Percentiles rank a stretch among this genome's conserved stretches.
These are phyloP conservation scores for Phytomonas sp. DNA, from an alignment of 208 protist species.

Conservation along the genomic window DNA sequence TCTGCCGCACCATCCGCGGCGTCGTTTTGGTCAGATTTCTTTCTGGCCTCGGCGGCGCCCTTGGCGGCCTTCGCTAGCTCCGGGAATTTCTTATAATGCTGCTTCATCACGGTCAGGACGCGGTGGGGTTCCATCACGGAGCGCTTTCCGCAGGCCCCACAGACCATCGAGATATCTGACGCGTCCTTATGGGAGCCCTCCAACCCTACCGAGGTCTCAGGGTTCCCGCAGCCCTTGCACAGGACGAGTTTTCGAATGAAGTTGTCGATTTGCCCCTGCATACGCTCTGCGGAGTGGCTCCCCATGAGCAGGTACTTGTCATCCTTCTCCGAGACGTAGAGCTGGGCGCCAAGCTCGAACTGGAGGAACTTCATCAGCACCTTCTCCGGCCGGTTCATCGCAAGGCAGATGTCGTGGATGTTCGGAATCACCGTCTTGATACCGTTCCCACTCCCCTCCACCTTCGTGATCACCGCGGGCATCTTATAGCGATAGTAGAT, in stretches of 20 bases:
- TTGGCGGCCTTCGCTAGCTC: slow-evolving; percentile 38
- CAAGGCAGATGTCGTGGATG: slow-evolving; percentile 85
- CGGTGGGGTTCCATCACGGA: slow-evolving; percentile 28
- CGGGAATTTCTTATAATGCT: slow-evolving; percentile 72
- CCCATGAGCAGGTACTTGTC: slow-evolving; percentile 89
- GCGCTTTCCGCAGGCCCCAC: slow-evolving; percentile 65
- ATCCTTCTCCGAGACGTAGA: slow-evolving; percentile 68
- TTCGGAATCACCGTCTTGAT: slow-evolving; percentile 93
- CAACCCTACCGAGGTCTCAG: slow-evolving; percentile 65
- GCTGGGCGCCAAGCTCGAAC: slow-evolving; percentile 77
- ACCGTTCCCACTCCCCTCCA: slow-evolving; percentile 91
- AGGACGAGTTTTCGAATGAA: slow-evolving; percentile 84
- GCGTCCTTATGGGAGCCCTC: slow-evolving; percentile 39
- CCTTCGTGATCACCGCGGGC: slow-evolving; percentile 84
- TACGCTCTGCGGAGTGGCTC: slow-evolving; percentile 53
- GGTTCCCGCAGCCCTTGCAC: slow-evolving; percentile 84
- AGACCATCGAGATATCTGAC: slow-evolving; percentile 40
- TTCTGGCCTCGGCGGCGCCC: slow-evolving; percentile 30
- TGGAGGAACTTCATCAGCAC: slow-evolving; percentile 88
- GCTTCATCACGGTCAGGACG: slow-evolving; percentile 41
- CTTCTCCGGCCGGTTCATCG: slow-evolving; percentile 84
- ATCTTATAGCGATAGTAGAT: slow-evolving; percentile 93
- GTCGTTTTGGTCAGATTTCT: slow-evolving; percentile 24
- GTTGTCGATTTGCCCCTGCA: slow-evolving; percentile 81
- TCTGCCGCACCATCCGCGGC: slow-evolving; percentile 14